These are phyloP conservation scores for Syzygium grande DNA, from an alignment of 345 rosid genomes.

Conservation along the genomic window DNA sequence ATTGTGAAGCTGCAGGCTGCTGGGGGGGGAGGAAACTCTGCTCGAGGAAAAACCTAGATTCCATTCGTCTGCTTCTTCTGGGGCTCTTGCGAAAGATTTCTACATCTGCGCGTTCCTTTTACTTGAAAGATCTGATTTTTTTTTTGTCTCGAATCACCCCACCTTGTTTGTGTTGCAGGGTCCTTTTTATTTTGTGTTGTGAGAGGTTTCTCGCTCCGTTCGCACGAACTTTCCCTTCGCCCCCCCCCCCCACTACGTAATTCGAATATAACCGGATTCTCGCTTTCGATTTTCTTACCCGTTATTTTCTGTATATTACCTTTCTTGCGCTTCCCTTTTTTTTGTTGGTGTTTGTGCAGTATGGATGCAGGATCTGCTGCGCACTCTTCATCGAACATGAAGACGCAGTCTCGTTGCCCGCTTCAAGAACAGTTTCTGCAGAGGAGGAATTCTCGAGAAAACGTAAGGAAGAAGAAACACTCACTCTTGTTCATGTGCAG, in stretches of 20 bases:
- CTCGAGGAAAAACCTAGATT: not conserved
- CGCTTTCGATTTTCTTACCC: not conserved
- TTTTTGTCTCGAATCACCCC: not conserved
- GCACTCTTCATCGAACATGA: conserved; percentile 5
- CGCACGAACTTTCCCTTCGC: not conserved
- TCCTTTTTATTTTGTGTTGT: not conserved
- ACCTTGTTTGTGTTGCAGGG: not conserved
- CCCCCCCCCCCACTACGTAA: not conserved
- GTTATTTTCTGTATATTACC: not conserved
- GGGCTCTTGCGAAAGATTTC: not conserved
- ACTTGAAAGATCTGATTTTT: not conserved
- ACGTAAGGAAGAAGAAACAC: conserved; percentile 1
- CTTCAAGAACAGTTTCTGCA: conserved; percentile 20
- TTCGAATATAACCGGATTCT: not conserved
- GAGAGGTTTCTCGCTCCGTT: not conserved
- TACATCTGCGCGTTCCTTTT: not conserved
- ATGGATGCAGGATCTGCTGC: conserved; percentile 22
- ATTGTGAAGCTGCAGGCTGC: not conserved
- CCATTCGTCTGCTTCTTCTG: not conserved
- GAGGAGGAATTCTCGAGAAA: conserved; percentile 13
- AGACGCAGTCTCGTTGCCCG: conserved; percentile 15
- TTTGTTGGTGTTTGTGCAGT: not conserved
- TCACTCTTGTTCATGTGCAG: not conserved
- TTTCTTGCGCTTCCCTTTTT: not conserved
- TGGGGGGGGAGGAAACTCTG: not conserved